These are phyloP conservation scores for Hemisphaericaspora xylofermentans DNA, from an alignment of 1,139 yeast species.

Conservation along the genomic window DNA sequence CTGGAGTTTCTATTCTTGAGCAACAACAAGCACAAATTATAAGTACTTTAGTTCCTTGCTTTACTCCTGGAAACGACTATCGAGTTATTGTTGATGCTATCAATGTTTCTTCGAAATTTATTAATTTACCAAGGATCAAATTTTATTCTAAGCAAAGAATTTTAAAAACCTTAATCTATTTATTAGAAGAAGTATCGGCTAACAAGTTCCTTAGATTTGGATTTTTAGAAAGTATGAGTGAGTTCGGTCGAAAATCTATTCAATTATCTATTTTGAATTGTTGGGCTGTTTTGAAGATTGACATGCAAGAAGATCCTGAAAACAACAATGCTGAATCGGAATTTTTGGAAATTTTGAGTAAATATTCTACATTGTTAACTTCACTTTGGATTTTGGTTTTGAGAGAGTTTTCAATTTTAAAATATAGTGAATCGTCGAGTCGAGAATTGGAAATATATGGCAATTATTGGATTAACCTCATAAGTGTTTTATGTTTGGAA, in stretches of 20 bases:
- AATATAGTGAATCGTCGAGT: constrained; percentile 50
- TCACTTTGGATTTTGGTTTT: constrained; percentile 80
- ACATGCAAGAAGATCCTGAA: constrained; percentile 34
- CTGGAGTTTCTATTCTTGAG: constrained; percentile 70
- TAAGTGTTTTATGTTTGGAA: constrained; percentile 72
- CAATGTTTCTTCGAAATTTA: constrained; percentile 74
- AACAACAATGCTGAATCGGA: constrained; percentile 30
- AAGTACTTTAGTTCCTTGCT: constrained; percentile 90
- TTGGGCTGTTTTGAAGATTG: constrained; percentile 80
- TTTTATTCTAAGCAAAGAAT: constrained; percentile 60
- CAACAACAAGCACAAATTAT: constrained; percentile 95
- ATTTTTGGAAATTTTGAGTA: constrained; percentile 46
- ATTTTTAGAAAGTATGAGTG: constrained; percentile 45
- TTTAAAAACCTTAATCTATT: constrained; percentile 61
- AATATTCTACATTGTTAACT: constrained; percentile 58
- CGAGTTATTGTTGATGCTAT: constrained; percentile 77
- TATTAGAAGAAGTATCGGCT: constrained; percentile 62
- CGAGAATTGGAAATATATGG: constrained; percentile 59
- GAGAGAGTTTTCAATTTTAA: constrained; percentile 69
- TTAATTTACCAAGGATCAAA: constrained; percentile 49
- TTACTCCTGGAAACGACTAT: constrained; percentile 69
- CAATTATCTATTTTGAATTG: constrained; percentile 74
- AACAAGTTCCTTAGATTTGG: constrained; percentile 44
- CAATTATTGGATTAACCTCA: constrained; percentile 75
- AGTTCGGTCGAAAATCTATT: constrained; percentile 60